Base-by-base conservation (phyloP, 2,329 filamentous ascomycete species). In the Phialocephala subalpina region DNA sequence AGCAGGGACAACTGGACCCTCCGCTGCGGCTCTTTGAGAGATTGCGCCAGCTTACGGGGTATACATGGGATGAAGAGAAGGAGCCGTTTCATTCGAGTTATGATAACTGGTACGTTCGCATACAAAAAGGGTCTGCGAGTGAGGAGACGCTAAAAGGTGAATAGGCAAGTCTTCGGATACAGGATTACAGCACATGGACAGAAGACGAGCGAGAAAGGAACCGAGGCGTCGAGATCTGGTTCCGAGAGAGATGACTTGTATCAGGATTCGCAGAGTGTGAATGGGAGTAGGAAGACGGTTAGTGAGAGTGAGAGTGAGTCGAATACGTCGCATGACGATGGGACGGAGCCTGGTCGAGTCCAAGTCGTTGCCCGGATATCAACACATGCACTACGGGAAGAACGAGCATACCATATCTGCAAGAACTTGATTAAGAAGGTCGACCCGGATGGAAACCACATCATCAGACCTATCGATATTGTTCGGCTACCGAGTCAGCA, bases 361-460 rank as follows among this genome's bases (percentile, higher is more conserved):
- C 56, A 86, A 8, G 90, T 97, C 6, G 83, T 97, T 33, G 95
- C 94, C 52, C 89, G 93, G 25, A 84, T 97, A 53, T 97, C 94
- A 0, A 90, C 87, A 68, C 93, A 97, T 79, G 86, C 90, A 18
- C 82, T 97, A 60, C 89, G 94, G 8, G 88, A 97, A 72, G 94
- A 98, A 81, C 86, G 94, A 68, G 91, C 95, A 64, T 97, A 92
- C 75, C 92, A 97, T 73, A 92, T 96, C 71, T 88, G 90, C 75
- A 93, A 91, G 78, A 87, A 84, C 66, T 83, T 97, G 58, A 88
- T 90, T 45, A 83, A 86, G 63, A 88, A 89, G 16, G 89, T 88
- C 29, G 93, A 97, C 75, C 90, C 90, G 0, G 82, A 90, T 25
- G 90, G 88, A 68, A 84, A 88, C 63, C 92, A 97, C 76, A 94